Evolutionary conservation across 2,329 filamentous ascomycete genomes (phyloP).

Genomic region (Exophiala oligosperma): DNA sequence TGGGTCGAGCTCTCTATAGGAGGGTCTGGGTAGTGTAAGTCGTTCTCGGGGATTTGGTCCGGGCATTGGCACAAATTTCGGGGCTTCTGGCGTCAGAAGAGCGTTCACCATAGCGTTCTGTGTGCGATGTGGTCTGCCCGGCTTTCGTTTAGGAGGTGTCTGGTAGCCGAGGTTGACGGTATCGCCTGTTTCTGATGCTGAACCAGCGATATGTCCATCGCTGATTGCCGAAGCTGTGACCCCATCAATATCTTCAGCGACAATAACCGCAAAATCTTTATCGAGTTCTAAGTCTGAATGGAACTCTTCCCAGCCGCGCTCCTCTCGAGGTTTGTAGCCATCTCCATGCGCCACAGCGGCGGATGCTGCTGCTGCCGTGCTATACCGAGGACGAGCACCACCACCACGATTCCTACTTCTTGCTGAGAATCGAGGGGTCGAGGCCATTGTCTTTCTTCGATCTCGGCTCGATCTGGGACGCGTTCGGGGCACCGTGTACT

Average conservation of each 20-base stretch:
- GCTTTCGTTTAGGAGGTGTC: slow-evolving; percentile 61
- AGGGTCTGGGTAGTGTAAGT: slow-evolving; percentile 50
- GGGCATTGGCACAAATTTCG: slow-evolving; percentile 49
- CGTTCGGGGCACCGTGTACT: slow-evolving; percentile 45
- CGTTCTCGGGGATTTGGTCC: slow-evolving; percentile 51
- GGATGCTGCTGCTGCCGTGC: slow-evolving; percentile 80
- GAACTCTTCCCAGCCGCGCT: slow-evolving; percentile 96
- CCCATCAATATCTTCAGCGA: slow-evolving; percentile 82
- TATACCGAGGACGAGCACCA: slow-evolving; percentile 65
- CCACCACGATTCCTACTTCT: slow-evolving; percentile 24
- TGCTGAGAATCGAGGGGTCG: slow-evolving; percentile 24
- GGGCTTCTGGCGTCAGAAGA: slow-evolving; percentile 60
- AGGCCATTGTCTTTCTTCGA: slow-evolving; percentile 18
- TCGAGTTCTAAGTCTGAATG: slow-evolving; percentile 94
- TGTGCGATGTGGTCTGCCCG: slow-evolving; percentile 65
- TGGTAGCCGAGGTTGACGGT: slow-evolving; percentile 87
- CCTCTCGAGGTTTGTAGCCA: slow-evolving; percentile 95
- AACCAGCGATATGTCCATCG: slow-evolving; percentile 19
- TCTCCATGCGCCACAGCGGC: slow-evolving; percentile 87
- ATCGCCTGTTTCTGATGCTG: slow-evolving; percentile 55
- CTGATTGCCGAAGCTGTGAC: slow-evolving; percentile 47
- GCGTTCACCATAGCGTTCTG: slow-evolving; percentile 61
- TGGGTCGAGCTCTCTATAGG: slow-evolving; percentile 48
- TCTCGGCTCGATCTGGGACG: slow-evolving; percentile 46
- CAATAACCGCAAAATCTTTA: slow-evolving; percentile 72